Percentiles rank a stretch among this genome's conserved stretches.
Evolutionary conservation across 257 asterid genomes (phyloP).

Genomic region (Gentiana straminea): DNA sequence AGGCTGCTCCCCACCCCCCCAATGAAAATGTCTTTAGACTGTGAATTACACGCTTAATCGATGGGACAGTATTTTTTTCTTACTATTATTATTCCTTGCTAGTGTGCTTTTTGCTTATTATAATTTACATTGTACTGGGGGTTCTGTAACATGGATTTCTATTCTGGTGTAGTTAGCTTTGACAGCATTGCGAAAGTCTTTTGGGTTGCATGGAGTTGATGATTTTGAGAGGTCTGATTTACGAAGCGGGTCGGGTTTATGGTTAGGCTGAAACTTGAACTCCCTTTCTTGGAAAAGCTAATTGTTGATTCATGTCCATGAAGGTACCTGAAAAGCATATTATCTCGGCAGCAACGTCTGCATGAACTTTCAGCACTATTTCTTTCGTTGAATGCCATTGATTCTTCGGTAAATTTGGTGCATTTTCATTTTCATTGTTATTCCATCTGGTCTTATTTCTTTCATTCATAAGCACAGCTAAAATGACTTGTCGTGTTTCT

Average conservation of each 20-base stretch:
- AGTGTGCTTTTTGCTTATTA: too few species aligned
- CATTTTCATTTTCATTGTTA: not conserved
- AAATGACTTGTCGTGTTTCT: conserved; percentile 1
- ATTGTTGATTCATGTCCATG: conserved; percentile 14
- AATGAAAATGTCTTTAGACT: too few species aligned
- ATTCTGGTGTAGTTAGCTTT: conserved; percentile 63
- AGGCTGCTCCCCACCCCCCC: too few species aligned
- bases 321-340: conserved; percentile 59
- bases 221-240: conserved; percentile 68
- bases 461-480: not conserved
- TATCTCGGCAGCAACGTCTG: conserved; percentile 55
- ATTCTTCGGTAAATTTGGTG: conserved; percentile 39
- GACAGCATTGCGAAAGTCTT: conserved; percentile 66
- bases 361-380: conserved; percentile 42
- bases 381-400: conserved; percentile 37
- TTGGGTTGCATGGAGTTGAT: conserved; percentile 26
- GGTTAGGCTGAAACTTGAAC: conserved; percentile 2
- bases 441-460: not conserved
- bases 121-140: too few species aligned
- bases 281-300: conserved; percentile 16
- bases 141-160: not conserved
- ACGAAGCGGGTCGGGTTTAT: not conserved
- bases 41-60: too few species aligned
- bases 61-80: too few species aligned
- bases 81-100: too few species aligned